Percentiles rank a stretch among this genome's conserved stretches.
phyloP scores from a whole-genome alignment of 441 rosid species.

The Bocquillonia castaneifolia region DNA sequence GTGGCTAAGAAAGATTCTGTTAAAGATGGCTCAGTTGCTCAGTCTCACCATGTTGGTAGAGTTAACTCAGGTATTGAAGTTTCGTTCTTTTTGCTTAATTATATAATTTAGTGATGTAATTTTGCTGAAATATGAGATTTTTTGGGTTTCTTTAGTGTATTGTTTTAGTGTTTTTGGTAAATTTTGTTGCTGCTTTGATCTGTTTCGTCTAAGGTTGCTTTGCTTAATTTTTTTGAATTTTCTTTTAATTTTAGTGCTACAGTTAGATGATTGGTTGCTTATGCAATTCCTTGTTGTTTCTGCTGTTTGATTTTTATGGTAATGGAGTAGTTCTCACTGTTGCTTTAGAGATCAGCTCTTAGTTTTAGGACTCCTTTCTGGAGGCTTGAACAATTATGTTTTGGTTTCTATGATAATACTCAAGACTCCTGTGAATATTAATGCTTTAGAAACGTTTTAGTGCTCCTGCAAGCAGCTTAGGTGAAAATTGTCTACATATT shows the following conservation, averaged over 20 bases:
- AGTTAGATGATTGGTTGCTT: constrained; percentile 18
- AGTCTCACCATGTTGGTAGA: constrained; percentile 56
- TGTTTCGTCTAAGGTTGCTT: constrained; percentile 16
- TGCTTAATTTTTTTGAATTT: constrained; percentile 17
- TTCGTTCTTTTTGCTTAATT: constrained; percentile 7
- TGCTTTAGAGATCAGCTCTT: constrained; percentile 35
- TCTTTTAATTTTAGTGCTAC: constrained; percentile 8
- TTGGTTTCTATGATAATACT: constrained; percentile 14
- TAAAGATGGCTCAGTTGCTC: constrained; percentile 69
- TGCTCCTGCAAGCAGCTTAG: neutral
- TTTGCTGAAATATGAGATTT: constrained; percentile 32
- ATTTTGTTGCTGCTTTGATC: constrained; percentile 39
- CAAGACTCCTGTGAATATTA: constrained; percentile 6
- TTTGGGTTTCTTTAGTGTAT: constrained; percentile 30
- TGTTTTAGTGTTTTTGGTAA: constrained; percentile 19
- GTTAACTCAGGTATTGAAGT: constrained; percentile 58
- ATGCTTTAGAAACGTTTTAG: neutral
- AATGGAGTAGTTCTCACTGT: constrained; percentile 14
- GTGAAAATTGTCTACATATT: neutral
- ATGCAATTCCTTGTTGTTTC: constrained; percentile 9
- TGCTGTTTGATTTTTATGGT: constrained; percentile 11
- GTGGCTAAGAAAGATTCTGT: constrained; percentile 60
- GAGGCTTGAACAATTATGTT: constrained; percentile 17
- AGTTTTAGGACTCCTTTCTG: constrained; percentile 22
- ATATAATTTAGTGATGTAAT: neutral